These are phyloP conservation scores for Penicillium sp. DNA, from an alignment of 2,329 filamentous ascomycete genomes.

Conservation along the genomic window DNA sequence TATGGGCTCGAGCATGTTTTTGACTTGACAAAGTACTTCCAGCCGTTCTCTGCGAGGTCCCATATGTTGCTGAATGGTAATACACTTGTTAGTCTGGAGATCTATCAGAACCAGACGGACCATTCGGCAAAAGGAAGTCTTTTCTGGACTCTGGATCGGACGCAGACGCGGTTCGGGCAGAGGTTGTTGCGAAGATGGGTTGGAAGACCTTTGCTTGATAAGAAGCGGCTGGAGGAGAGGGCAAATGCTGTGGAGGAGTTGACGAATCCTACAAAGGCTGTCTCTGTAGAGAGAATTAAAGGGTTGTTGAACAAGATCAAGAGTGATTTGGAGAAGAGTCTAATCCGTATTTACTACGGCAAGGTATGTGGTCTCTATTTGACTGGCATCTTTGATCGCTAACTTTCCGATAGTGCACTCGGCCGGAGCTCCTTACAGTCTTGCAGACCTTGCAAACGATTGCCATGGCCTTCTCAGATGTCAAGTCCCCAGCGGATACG, in stretches of 20 bases:
- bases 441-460: conserved; percentile 84
- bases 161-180: conserved; percentile 83
- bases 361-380: conserved; percentile 50
- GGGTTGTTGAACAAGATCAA: conserved; percentile 68
- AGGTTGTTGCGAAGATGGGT: conserved; percentile 92
- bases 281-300: conserved; percentile 70
- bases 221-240: conserved; percentile 69
- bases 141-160: conserved; percentile 94
- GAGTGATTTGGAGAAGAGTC: conserved; percentile 83
- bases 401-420: conserved; percentile 59
- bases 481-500: conserved; percentile 63
- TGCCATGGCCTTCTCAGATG: conserved; percentile 68
- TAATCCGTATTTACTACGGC: conserved; percentile 95
- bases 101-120: conserved; percentile 93
- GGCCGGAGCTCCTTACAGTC: conserved; percentile 80
- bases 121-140: conserved; percentile 80
- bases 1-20: conserved; percentile 96
- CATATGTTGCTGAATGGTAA: conserved; percentile 97
- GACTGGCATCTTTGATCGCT: conserved; percentile 5
- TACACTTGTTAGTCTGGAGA: conserved; percentile 86
- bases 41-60: conserved; percentile 87
- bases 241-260: conserved; percentile 85
- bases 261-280: conserved; percentile 63
- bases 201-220: conserved; percentile 81
- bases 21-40: conserved; percentile 93